Conservation (phyloP, 1,284 basidiomycete genomes). For the Earliella scabrosa region DNA sequence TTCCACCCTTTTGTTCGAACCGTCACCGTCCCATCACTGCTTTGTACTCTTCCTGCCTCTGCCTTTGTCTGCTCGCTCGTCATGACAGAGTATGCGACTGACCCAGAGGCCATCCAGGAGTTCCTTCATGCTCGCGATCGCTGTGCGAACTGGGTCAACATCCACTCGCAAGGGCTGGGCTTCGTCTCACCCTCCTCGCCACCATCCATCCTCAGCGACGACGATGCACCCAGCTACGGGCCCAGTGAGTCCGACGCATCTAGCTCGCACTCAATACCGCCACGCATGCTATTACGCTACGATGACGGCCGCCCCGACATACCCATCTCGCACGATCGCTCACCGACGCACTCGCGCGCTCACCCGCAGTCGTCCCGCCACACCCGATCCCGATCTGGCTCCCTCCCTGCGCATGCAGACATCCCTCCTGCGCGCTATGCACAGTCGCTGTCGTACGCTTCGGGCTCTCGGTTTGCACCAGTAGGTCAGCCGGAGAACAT, state of each 20-base stretch:
- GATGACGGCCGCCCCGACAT: constrained; percentile 64
- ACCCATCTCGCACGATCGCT: constrained; percentile 50
- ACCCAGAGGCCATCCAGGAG: constrained; percentile 59
- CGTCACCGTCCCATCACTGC: constrained; percentile 11
- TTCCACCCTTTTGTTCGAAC: constrained; percentile 21
- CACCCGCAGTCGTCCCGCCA: constrained; percentile 20
- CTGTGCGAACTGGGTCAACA: constrained; percentile 62
- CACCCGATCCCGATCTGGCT: constrained; percentile 26
- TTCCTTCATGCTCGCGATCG: constrained; percentile 60
- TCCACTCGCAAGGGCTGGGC: constrained; percentile 40
- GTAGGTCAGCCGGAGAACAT: constrained; percentile 34
- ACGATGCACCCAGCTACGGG: constrained; percentile 49
- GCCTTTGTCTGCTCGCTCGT: constrained; percentile 12
- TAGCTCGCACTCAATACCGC: constrained; percentile 68
- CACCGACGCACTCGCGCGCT: constrained; percentile 9
- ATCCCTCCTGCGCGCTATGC: constrained; percentile 24
- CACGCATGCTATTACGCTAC: constrained; percentile 71
- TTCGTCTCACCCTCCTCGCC: constrained; percentile 63
- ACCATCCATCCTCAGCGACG: constrained; percentile 51
- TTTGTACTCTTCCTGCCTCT: constrained; percentile 9
- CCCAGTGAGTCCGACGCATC: constrained; percentile 61
- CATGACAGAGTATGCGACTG: constrained; percentile 72
- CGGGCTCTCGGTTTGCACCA: constrained; percentile 23
- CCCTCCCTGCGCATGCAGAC: constrained; percentile 22
- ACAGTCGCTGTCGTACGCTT: constrained; percentile 35